These are phyloP conservation scores for Didymella pomorum DNA, from an alignment of 2,329 filamentous ascomycete genomes.

Conservation along the genomic window DNA sequence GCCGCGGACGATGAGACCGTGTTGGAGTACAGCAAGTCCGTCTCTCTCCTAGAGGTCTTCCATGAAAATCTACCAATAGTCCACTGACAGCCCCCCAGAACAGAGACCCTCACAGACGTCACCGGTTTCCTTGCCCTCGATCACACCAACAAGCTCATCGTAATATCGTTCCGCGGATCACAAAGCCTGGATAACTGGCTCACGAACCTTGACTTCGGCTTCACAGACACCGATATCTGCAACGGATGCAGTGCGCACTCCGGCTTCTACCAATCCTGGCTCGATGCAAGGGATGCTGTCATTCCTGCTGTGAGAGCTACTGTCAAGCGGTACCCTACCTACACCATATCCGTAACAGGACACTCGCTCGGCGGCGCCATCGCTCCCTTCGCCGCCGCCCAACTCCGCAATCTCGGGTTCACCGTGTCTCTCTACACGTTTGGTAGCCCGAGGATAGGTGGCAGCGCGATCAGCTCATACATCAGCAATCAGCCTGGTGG, in stretches of 20 bases:
- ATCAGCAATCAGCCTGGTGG: conserved; percentile 62
- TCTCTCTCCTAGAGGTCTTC: not conserved
- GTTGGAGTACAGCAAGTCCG: conserved; percentile 52
- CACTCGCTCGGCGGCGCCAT: conserved; percentile 75
- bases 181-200: conserved; percentile 68
- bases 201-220: conserved; percentile 60
- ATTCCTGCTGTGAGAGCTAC: conserved; percentile 57
- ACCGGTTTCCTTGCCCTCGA: conserved; percentile 59
- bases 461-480: conserved; percentile 63
- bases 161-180: conserved; percentile 68
- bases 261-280: conserved; percentile 68
- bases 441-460: conserved; percentile 73
- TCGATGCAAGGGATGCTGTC: conserved; percentile 58
- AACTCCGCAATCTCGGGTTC: conserved; percentile 47
- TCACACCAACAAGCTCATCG: conserved; percentile 59
- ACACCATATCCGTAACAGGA: conserved; percentile 66
- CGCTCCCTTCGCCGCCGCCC: conserved; percentile 66
- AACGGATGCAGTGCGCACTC: conserved; percentile 62
- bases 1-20: conserved; percentile 54
- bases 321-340: conserved; percentile 58
- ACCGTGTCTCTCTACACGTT: conserved; percentile 62
- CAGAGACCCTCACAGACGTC: conserved; percentile 49
- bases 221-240: conserved; percentile 54
- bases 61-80: too few species aligned
- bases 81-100: conserved; percentile 21